Evolutionary conservation across 2,329 filamentous ascomycete species (phyloP), one percentile per base, ranked within the genome.

Genomic region (Akanthomyces uredinophilus): DNA sequence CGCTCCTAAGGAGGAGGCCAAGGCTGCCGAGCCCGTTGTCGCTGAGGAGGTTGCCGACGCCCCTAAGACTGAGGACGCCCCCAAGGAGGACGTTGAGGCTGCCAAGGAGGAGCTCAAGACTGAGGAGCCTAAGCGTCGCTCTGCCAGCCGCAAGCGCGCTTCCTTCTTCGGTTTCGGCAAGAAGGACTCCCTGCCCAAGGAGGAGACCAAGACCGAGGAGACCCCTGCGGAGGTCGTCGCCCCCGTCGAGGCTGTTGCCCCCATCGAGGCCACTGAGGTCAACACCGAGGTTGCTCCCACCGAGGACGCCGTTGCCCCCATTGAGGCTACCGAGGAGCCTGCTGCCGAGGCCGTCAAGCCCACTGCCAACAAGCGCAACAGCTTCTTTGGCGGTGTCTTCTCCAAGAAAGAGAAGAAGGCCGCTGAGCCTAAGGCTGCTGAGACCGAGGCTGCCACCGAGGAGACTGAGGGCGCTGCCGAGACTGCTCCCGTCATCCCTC

Each of bases 161-260:
- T 88, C 86, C 60, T 83, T 88, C 77, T 87, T 89, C 69, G 83
- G 82, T 68, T 79, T 87, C 65, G 79, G 81, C 69, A 83, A 84
- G 77, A 85, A 85, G 77, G 80, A 82, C 63, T 76, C 79, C 70
- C 71, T 71, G 64, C 73, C 74, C 68, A 73, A 73, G 69, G 78
- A 76, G 66, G 76, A 77, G 68, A 55, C 68, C 27, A 67, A 71
- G 56, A 69, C 72, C 60, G 67, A 69, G 53, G 71, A 72, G 65
- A 68, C 71, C 24, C 67, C 71, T 37, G 67, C 71, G 27, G 70
- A 72, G 57, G 67, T 67, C 60, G 66, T 70, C 66, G 70, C 77
- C 7, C 32, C 32, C 10, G 32, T 35, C 67, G 74, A 75, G 72
- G 56, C 68, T 54, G 67, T 68, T 53, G 61, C 61, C n/a, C 22